Base-by-base conservation (phyloP, 164 flowering plant species). In the Umbellularia californica region DNA sequence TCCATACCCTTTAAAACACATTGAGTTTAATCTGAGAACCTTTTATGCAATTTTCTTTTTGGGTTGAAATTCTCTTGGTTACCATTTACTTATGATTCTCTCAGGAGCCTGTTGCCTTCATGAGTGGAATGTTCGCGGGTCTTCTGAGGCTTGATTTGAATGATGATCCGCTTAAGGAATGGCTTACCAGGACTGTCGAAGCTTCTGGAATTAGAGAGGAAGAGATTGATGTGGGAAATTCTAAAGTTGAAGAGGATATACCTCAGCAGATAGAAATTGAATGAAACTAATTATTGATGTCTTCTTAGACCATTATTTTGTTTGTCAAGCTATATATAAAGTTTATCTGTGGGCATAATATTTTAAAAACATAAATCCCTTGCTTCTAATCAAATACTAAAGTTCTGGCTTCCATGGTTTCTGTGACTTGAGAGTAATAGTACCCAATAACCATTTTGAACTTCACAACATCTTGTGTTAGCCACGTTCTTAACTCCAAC, bases 101-200 rank as follows among this genome's bases (percentile, higher is more conserved):
- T 35, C 64, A 93, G 96, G 98, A 91, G 69, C 98, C 98, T 7
- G 87, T 90, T 77, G 98, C 95, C 5, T 93, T 93, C 83, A 70
- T 88, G 85, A 97, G 98, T 65, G 98, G 98, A 60, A 74, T 91
- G 78, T 88, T 93, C 84, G 98, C 98, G 0, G 98, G 98, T 2
- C 81, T 90, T 69, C 55, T 93, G 77, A 88, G 93, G 85, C 92
- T 93, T 55, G 92, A 93, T 82, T 79, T 91, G 82, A 88, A 87
- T 70, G 98, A 93, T 76, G 97, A 93, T 33, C 98, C 98, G 22
- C 88, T 94, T 2, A 92, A 84, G 79, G 97, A 91, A 65, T 94
- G 97, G 98, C 80, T 94, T 65, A 70, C 86, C 2, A 86, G 89
- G 77, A 87, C 92, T 0, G 96, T 90, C 25, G 94, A 94, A 79